Conservation (phyloP, 768 basidiomycete species). For the Hirschioporus abietinus region DNA sequence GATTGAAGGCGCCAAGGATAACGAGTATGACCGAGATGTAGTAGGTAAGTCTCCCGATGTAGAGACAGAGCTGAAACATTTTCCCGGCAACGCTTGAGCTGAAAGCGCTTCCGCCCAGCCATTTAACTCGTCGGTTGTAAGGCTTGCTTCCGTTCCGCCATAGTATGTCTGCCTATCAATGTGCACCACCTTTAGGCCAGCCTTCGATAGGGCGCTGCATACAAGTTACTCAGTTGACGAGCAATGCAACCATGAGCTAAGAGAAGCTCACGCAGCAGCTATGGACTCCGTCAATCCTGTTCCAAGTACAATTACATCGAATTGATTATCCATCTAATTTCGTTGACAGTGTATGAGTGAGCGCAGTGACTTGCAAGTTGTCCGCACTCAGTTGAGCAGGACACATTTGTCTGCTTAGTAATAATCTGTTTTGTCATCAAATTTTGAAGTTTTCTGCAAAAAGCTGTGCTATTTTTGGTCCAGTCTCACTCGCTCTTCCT, state of each 20-base stretch:
- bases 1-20: slow-evolving; percentile 80
- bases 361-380: not conserved
- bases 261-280: slow-evolving; percentile 69
- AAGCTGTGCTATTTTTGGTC: slow-evolving; percentile 4
- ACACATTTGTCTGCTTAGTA: not conserved
- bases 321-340: slow-evolving; percentile 33
- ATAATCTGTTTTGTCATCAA: slow-evolving; percentile 14
- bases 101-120: slow-evolving; percentile 52
- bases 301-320: slow-evolving; percentile 67
- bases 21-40: slow-evolving; percentile 70
- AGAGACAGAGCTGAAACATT: slow-evolving; percentile 37
- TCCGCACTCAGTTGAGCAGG: too few species aligned
- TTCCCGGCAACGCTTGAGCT: not conserved
- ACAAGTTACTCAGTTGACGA: slow-evolving; percentile 7
- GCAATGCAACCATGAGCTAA: not conserved
- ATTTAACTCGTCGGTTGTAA: slow-evolving; percentile 76
- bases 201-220: slow-evolving; percentile 78
- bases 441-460: slow-evolving; percentile 20
- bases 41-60: slow-evolving; percentile 39
- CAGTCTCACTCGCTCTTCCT: not conserved
- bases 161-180: slow-evolving; percentile 83
- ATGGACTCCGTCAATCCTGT: slow-evolving; percentile 87
- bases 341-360: not conserved
- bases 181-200: slow-evolving; percentile 84
- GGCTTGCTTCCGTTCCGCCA: slow-evolving; percentile 74